Percentiles rank a stretch among this genome's conserved stretches.
Conservation (phyloP, 2,329 filamentous ascomycete species). For the Fulvia fulva region DNA sequence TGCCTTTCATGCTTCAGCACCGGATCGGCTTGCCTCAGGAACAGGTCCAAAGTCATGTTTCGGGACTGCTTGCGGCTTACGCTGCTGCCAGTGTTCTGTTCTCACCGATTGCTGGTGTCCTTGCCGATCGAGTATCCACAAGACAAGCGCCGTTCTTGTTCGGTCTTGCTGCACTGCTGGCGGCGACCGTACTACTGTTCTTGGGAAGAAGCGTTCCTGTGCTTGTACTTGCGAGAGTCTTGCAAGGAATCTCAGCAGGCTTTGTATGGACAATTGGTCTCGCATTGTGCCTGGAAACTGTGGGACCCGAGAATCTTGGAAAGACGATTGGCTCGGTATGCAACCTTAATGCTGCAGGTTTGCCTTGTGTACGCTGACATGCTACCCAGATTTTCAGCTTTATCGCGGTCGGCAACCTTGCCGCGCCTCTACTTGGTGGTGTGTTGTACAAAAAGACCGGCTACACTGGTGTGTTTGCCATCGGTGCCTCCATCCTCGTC, state of each 20-base stretch:
- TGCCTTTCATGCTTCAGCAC: conserved; percentile 55
- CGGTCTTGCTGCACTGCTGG: conserved; percentile 51
- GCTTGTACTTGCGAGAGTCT: conserved; percentile 50
- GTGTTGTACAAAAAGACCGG: conserved; percentile 57
- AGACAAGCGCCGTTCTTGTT: conserved; percentile 56
- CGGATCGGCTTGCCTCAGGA: conserved; percentile 47
- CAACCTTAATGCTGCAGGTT: not conserved
- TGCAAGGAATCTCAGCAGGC: conserved; percentile 56
- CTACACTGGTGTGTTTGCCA: conserved; percentile 55
- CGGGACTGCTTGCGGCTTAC: conserved; percentile 52
- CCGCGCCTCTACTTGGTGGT: conserved; percentile 58
- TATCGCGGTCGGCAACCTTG: conserved; percentile 54
- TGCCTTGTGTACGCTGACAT: not conserved
- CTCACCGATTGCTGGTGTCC: conserved; percentile 50
- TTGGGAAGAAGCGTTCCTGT: conserved; percentile 47
- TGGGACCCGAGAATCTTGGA: conserved; percentile 54
- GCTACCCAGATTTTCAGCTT: conserved; percentile 52
- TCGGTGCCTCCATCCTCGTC: conserved; percentile 52
- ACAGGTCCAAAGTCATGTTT: conserved; percentile 51
- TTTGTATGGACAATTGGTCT: conserved; percentile 59
- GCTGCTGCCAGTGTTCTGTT: conserved; percentile 52
- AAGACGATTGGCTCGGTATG: conserved; percentile 56
- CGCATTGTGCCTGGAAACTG: conserved; percentile 57
- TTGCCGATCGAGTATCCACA: conserved; percentile 52
- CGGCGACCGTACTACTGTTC: conserved; percentile 54